Percentiles rank a stretch among this genome's conserved stretches.
phyloP scores from a whole-genome alignment of 2,329 filamentous ascomycete species.

The Ophiosphaerella herpotricha region DNA sequence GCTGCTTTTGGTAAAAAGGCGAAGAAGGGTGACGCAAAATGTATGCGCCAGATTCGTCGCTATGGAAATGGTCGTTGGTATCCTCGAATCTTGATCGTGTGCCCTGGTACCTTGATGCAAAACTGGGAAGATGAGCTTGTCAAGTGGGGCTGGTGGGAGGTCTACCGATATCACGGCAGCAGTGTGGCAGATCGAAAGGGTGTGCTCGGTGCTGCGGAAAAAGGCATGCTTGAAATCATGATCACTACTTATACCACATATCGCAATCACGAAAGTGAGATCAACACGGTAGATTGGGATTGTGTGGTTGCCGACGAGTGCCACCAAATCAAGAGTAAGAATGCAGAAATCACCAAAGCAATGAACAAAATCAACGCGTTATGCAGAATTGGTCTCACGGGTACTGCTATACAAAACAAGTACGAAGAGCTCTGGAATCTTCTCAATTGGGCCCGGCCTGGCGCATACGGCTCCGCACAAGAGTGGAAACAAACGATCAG shows the following conservation, averaged over 20 bases:
- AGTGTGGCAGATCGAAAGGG: conserved; percentile 65
- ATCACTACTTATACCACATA: conserved; percentile 95
- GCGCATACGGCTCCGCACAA: conserved; percentile 65
- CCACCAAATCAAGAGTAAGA: conserved; percentile 81
- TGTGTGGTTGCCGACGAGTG: conserved; percentile 94
- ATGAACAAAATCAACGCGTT: conserved; percentile 91
- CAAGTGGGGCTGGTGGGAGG: conserved; percentile 95
- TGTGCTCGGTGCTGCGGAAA: conserved; percentile 71
- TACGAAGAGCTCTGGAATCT: conserved; percentile 98
- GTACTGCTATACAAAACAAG: conserved; percentile 96
- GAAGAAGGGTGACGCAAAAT: conserved; percentile 80
- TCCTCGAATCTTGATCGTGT: conserved; percentile 81
- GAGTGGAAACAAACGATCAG: conserved; percentile 82
- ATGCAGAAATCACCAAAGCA: conserved; percentile 76
- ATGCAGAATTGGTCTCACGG: conserved; percentile 89
- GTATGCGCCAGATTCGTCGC: conserved; percentile 84
- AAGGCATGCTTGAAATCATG: conserved; percentile 83
- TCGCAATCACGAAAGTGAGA: conserved; percentile 69
- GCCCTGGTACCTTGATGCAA: conserved; percentile 82
- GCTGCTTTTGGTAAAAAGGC: conserved; percentile 93
- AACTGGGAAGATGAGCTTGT: conserved; percentile 90
- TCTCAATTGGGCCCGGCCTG: conserved; percentile 94
- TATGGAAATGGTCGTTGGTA: conserved; percentile 70
- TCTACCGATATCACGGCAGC: conserved; percentile 77
- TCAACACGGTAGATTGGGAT: conserved; percentile 92